Evolutionary conservation across 2,329 filamentous ascomycete species (phyloP).

Genomic region (Cercospora sp.): DNA sequence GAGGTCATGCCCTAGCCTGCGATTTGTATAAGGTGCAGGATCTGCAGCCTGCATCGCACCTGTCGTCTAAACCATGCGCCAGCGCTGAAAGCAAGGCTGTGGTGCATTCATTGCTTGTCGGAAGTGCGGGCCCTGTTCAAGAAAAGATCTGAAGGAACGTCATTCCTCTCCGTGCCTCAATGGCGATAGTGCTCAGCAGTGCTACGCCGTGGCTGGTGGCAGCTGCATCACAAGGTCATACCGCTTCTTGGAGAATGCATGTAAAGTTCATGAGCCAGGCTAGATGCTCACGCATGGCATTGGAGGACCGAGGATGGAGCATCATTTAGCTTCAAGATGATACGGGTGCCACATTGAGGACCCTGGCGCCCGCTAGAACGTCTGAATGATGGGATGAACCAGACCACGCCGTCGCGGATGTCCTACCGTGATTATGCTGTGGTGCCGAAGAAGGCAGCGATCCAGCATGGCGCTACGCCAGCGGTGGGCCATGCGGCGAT

Average conservation of each 20-base stretch:
- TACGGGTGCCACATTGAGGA: conserved; percentile 1
- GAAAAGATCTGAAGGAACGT: not conserved
- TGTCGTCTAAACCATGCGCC: not conserved
- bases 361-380: not conserved
- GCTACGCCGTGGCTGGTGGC: conserved; percentile 9
- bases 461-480: not conserved
- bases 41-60: conserved; percentile 4
- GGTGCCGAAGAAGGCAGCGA: conserved; percentile 1
- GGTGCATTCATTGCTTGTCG: not conserved
- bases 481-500: conserved; percentile 2
- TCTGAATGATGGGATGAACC: not conserved
- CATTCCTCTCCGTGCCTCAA: not conserved
- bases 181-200: conserved; percentile 1
- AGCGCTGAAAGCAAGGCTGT: not conserved
- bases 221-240: not conserved
- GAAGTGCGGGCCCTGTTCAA: not conserved
- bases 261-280: not conserved
- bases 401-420: not conserved
- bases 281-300: not conserved
- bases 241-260: conserved; percentile 1
- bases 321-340: conserved; percentile 1
- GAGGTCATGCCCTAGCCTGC: not conserved
- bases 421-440: not conserved
- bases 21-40: not conserved
- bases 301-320: conserved; percentile 12